Conservation (phyloP, 768 basidiomycete species). For the Megacollybia marginata region DNA sequence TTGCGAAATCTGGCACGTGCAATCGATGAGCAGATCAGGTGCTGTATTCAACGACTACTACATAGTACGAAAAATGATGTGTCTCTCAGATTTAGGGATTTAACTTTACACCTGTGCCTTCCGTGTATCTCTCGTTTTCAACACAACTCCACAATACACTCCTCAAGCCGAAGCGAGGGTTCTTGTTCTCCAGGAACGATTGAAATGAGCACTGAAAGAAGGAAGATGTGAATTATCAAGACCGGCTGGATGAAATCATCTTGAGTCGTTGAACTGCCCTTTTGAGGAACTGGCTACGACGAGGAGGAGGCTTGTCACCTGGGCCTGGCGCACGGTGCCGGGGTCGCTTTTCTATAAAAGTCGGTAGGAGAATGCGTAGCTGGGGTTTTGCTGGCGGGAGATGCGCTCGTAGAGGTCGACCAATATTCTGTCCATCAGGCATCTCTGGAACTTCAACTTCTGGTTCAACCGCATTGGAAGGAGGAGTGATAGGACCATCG, state of each 20-base stretch:
- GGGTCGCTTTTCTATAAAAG: not conserved
- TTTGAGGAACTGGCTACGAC: conserved; percentile 26
- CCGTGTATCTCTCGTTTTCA: no score
- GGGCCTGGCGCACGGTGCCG: conserved; percentile 2
- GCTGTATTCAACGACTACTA: no score
- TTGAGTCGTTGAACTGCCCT: conserved; percentile 30
- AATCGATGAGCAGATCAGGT: no score
- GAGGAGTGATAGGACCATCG: conserved; percentile 43
- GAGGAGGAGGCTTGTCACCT: conserved; percentile 15
- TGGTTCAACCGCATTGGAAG: conserved; percentile 31
- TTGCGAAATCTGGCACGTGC: no score
- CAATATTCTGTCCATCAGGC: conserved; percentile 21
- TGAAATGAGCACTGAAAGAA: no score
- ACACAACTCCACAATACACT: no score
- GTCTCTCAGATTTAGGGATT: no score
- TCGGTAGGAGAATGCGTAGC: not conserved
- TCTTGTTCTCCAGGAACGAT: no score
- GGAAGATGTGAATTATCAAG: not conserved
- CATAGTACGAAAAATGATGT: no score
- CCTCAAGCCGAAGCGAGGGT: no score
- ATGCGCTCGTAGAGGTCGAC: not conserved
- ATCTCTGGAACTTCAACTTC: conserved; percentile 36
- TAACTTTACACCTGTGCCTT: no score
- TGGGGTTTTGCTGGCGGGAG: not conserved
- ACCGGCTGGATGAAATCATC: conserved; percentile 21